phyloP scores from a whole-genome alignment of 2,329 filamentous ascomycete species.

The Knoxdaviesia capensis region DNA sequence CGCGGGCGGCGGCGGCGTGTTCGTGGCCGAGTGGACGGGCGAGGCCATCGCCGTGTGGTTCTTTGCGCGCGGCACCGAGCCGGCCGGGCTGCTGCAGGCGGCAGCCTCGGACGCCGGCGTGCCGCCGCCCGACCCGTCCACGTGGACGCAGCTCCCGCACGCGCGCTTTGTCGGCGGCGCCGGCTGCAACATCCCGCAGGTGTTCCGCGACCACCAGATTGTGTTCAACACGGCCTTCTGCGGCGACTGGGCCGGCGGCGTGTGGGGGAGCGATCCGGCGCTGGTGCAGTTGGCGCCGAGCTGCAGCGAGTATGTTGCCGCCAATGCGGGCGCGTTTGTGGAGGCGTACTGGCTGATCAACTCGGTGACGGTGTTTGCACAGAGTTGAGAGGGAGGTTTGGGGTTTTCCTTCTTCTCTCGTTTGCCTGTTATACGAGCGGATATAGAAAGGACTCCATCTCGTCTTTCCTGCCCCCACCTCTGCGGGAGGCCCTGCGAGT shows the following conservation, averaged over 20 bases:
- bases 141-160: constrained; percentile 44
- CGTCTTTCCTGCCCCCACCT: too few species aligned
- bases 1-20: constrained; percentile 45
- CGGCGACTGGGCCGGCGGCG: constrained; percentile 62
- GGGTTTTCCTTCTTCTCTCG: neutral
- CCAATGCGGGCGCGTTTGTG: constrained; percentile 48
- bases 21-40: constrained; percentile 58
- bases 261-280: constrained; percentile 36
- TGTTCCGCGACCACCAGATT: constrained; percentile 56
- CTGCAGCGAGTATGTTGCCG: constrained; percentile 52
- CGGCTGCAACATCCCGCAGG: constrained; percentile 47
- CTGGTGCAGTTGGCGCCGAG: constrained; percentile 40
- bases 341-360: constrained; percentile 65
- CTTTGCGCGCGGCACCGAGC: constrained; percentile 49
- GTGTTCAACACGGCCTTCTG: constrained; percentile 75
- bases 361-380: constrained; percentile 38
- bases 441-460: too few species aligned
- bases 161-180: constrained; percentile 47
- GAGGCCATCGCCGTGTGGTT: constrained; percentile 60
- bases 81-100: constrained; percentile 11
- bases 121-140: constrained; percentile 34
- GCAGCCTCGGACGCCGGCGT: constrained; percentile 33
- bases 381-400: too few species aligned
- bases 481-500: too few species aligned
- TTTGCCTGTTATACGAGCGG: too few species aligned